Conservation (phyloP, 768 basidiomycete species). For the Cystobasidium onofrii region DNA sequence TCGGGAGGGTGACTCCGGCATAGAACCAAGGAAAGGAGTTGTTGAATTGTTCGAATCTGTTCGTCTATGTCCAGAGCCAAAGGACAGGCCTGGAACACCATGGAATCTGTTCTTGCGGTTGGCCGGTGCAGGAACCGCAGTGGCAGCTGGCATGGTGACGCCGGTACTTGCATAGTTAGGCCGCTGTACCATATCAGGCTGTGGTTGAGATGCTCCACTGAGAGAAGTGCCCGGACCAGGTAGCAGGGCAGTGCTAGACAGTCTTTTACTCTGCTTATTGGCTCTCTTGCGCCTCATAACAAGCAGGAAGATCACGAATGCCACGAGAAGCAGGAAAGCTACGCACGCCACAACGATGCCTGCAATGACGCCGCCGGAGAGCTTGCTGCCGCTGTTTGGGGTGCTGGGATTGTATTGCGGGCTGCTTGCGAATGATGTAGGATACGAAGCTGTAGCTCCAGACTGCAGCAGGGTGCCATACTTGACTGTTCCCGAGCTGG, state of each 20-base stretch:
- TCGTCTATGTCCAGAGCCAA: slow-evolving; percentile 5
- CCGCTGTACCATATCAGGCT: slow-evolving; percentile 9
- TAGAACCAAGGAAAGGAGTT: not conserved
- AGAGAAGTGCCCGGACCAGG: not conserved
- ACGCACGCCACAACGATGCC: slow-evolving; percentile 19
- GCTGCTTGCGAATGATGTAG: not conserved
- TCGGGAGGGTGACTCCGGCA: not conserved
- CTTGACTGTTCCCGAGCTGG: slow-evolving; percentile 1
- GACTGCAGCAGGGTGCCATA: slow-evolving; percentile 4
- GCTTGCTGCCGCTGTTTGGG: not conserved
- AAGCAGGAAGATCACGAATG: slow-evolving; percentile 17
- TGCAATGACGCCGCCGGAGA: slow-evolving; percentile 6
- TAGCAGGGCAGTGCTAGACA: not conserved
- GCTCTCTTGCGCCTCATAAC: not conserved
- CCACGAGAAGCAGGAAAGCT: slow-evolving; percentile 8
- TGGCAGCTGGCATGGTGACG: not conserved
- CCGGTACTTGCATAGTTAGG: not conserved
- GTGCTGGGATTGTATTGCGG: not conserved
- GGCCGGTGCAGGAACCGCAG: not conserved
- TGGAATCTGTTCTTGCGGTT: not conserved
- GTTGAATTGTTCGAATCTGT: not conserved
- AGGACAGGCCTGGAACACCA: not conserved
- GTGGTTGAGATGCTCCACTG: not conserved
- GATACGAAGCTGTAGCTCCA: slow-evolving; percentile 13
- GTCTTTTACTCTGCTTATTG: slow-evolving; percentile 1